A percentile compares a stretch with the other conserved stretches of the same genome.
Conservation (phyloP, 139 green algal species). For the Microglena sp. region DNA sequence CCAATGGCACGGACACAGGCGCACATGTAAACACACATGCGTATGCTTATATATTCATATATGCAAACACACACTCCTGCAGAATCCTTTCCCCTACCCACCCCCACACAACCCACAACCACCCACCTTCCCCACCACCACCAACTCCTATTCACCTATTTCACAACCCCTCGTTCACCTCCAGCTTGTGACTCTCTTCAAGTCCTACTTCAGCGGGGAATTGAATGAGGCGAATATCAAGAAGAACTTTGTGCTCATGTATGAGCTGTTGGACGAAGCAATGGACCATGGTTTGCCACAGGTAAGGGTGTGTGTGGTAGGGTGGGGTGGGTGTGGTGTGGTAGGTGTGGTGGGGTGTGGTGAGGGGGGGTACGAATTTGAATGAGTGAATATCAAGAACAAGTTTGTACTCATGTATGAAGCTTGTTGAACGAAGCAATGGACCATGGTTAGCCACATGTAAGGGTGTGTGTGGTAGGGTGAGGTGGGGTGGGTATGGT, state of each 20-base stretch:
- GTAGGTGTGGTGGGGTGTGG: no score
- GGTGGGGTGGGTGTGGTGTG: no score
- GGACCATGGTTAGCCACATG: conserved; percentile 85
- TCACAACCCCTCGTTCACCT: background rate
- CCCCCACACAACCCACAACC: no score
- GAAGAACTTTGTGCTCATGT: conserved; percentile 95
- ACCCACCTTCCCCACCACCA: background rate
- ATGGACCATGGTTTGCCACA: conserved; percentile 89
- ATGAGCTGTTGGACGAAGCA: conserved; percentile 87
- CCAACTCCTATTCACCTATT: background rate
- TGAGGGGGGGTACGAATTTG: no score
- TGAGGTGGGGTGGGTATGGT: no score
- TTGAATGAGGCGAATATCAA: conserved; percentile 74
- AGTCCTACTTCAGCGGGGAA: conserved; percentile 81
- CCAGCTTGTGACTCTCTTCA: conserved; percentile 73
- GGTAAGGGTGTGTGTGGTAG: no score
- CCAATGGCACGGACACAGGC: background rate
- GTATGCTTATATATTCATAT: background rate
- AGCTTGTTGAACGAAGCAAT: conserved; percentile 82
- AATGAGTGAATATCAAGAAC: conserved; percentile 66
- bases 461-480: no score
- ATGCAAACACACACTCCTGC: background rate
- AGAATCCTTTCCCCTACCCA: background rate
- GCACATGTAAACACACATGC: background rate
- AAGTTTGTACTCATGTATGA: conserved; percentile 98